Base-by-base conservation (phyloP, 441 rosid genomes). In the Populus hybrid region DNA sequence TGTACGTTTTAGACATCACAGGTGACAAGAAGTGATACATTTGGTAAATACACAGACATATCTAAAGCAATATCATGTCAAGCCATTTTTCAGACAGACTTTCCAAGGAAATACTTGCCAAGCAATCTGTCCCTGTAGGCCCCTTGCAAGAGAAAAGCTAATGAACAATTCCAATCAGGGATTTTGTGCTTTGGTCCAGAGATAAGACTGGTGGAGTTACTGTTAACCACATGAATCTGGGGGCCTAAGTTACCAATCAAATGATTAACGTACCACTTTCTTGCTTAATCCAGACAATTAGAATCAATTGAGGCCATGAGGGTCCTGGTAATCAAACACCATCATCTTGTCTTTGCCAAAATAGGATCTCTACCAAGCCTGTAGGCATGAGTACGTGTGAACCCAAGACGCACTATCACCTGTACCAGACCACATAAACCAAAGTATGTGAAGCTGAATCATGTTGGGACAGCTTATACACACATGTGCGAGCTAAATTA, bases 241-340 rank as follows among this genome's bases (percentile, higher is more conserved):
- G 26, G 53, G 24, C 34, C 23, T 71, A 16, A 32, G 67, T 69
- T 65, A 69, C 75, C 74, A 66, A 70, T 70, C 80, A 70, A 76
- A 82, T 82, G 82, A 82, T 73, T 73, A 28, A 4, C 19, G 19
- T 24, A 36, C 30, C 50, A 34, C 18, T 34, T n/a, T 64, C 18
- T 53, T 81, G 30, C 61, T 63, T n/a, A 53, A 2, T 9, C 4
- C 10, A 24, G 28, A 73, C 67, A 73, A 23, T 5, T 26, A 70
- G 73, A 72, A 72, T 67, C 57, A 50, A 32, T 38, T 8, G 42
- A 38, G 42, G 42, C 3, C 11, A 9, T 5, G 40, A 9, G 77
- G 40, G 23, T 46, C 67, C 71, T 14, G 32, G 16, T 32, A 24
- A 59, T 34, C 71, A 42, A 64, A 71, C 38, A n/a, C 36, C 24